These are phyloP conservation scores for Boletus rex-veris DNA, from an alignment of 768 basidiomycete genomes.

Conservation along the genomic window DNA sequence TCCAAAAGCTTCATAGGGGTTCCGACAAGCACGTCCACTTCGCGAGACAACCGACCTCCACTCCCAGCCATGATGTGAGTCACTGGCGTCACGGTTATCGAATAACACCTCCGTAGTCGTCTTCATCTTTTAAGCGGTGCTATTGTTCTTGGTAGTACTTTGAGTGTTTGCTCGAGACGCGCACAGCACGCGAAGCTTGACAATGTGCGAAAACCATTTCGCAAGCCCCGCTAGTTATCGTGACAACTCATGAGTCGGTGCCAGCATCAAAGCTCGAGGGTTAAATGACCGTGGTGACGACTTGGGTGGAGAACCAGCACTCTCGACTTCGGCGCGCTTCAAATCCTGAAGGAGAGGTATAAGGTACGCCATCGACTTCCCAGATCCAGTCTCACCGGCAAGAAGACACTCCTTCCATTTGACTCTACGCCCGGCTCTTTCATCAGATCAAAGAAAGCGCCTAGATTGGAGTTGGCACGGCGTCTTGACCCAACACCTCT, in stretches of 20 bases:
- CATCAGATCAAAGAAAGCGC: conserved; percentile 63
- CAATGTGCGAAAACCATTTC: conserved; percentile 68
- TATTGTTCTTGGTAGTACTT: conserved; percentile 23
- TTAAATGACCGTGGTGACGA: conserved; percentile 36
- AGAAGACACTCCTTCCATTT: conserved; percentile 53
- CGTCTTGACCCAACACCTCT: conserved; percentile 53
- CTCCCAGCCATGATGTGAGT: conserved; percentile 29
- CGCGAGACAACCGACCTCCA: conserved; percentile 13
- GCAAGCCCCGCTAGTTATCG: conserved; percentile 75
- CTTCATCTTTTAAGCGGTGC: conserved; percentile 51
- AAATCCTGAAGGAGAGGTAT: conserved; percentile 78
- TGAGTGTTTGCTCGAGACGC: conserved; percentile 57
- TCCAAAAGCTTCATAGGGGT: conserved; percentile 65
- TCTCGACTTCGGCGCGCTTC: conserved; percentile 56
- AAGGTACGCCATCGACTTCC: conserved; percentile 88
- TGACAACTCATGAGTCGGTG: conserved; percentile 87
- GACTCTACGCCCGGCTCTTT: conserved; percentile 17
- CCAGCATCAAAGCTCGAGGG: conserved; percentile 77
- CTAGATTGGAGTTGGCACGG: conserved; percentile 76
- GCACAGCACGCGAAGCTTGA: conserved; percentile 75
- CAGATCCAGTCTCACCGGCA: conserved; percentile 88
- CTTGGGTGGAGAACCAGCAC: conserved; percentile 1
- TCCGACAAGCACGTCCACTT: conserved; percentile 58
- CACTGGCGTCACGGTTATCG: conserved; percentile 23
- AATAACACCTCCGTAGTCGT: conserved; percentile 10